phyloP scores from a whole-genome alignment of 2,329 filamentous ascomycete species.

The Neofusicoccum kwambonambiense region DNA sequence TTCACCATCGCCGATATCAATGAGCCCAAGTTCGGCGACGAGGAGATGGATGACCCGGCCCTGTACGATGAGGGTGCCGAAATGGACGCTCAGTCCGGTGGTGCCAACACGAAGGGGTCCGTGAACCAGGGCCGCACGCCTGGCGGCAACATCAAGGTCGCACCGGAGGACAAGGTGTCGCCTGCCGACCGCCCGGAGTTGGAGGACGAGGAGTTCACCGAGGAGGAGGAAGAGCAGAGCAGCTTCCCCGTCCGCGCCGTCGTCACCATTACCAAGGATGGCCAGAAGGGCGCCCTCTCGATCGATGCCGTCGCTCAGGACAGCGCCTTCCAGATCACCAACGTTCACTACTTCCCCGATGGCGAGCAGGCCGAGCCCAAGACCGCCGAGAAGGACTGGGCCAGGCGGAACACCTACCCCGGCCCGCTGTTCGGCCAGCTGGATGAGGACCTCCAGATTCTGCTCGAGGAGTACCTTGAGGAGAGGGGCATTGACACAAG shows the following conservation, averaged over 20 bases:
- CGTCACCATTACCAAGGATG: constrained; percentile 84
- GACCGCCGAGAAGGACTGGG: constrained; percentile 73
- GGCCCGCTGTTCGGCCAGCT: constrained; percentile 92
- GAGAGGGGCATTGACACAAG: constrained; percentile 87
- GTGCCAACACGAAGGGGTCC: constrained; percentile 56
- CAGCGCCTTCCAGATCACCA: constrained; percentile 82
- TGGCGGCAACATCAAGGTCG: constrained; percentile 54
- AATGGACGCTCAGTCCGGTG: constrained; percentile 51
- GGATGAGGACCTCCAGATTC: constrained; percentile 90
- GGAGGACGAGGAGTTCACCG: constrained; percentile 55
- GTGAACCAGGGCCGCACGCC: constrained; percentile 54
- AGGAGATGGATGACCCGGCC: constrained; percentile 57
- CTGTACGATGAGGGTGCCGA: constrained; percentile 56
- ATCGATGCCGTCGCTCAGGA: constrained; percentile 86
- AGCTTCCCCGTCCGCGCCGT: constrained; percentile 79
- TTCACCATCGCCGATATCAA: constrained; percentile 85
- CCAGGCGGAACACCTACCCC: constrained; percentile 75
- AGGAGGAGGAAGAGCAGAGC: constrained; percentile 50
- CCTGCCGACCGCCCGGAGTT: constrained; percentile 59
- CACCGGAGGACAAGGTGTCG: constrained; percentile 56
- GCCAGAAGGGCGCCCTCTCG: constrained; percentile 73
- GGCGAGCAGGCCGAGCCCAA: constrained; percentile 73
- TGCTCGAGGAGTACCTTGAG: constrained; percentile 91
- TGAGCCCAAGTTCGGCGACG: constrained; percentile 42
- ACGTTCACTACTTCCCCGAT: constrained; percentile 83